phyloP scores from a whole-genome alignment of 2,329 filamentous ascomycete genomes.

The Basipetospora chlamydospora region DNA sequence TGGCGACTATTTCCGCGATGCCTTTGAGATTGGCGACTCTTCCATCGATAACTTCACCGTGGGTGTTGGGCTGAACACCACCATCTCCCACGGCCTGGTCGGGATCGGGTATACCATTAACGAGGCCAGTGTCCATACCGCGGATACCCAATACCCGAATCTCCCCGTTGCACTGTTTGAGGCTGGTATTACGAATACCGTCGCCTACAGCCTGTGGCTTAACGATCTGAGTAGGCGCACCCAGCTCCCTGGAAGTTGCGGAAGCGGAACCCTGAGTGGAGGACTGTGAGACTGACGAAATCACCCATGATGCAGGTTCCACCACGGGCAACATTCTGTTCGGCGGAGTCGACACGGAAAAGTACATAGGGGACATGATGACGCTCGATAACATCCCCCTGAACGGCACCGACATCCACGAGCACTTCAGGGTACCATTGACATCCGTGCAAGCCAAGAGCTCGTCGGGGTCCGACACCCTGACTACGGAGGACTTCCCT shows the following conservation, averaged over 20 bases:
- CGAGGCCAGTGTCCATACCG: constrained; percentile 25
- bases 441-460: constrained; percentile 33
- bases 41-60: constrained; percentile 40
- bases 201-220: constrained; percentile 59
- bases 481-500: constrained; percentile 28
- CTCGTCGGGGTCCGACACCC: constrained; percentile 30
- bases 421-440: constrained; percentile 33
- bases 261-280: too few relatives aligned
- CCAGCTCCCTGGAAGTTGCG: too few relatives aligned
- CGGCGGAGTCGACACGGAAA: constrained; percentile 64
- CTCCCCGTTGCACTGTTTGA: constrained; percentile 51
- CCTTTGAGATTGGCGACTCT: constrained; percentile 37
- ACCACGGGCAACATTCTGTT: constrained; percentile 61
- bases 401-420: constrained; percentile 24
- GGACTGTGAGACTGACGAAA: constrained; percentile 3
- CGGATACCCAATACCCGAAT: constrained; percentile 31
- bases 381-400: constrained; percentile 40
- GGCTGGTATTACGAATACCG: constrained; percentile 47
- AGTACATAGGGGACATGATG: constrained; percentile 50
- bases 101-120: constrained; percentile 45
- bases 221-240: constrained; percentile 30
- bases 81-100: constrained; percentile 41
- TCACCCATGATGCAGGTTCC: too few relatives aligned
- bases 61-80: constrained; percentile 39
- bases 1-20: constrained; percentile 45